These are phyloP conservation scores for Quambalaria eucalypti DNA, from an alignment of 1,284 basidiomycete genomes.

Conservation along the genomic window DNA sequence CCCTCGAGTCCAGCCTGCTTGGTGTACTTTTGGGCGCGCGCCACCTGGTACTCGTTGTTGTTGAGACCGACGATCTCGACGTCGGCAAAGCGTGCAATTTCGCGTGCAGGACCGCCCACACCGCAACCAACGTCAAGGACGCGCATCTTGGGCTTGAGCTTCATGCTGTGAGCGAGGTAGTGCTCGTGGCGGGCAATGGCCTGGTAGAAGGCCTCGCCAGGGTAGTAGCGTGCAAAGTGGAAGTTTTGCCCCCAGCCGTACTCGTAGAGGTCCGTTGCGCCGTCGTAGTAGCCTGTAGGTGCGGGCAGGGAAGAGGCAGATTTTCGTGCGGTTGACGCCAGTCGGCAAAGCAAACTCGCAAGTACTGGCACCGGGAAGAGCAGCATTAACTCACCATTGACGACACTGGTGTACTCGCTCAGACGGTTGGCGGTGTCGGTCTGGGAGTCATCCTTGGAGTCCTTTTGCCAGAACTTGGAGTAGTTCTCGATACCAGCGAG, in stretches of 20 bases:
- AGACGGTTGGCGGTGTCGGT: constrained; percentile 67
- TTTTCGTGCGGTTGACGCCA: neutral
- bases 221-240: constrained; percentile 97
- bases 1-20: constrained; percentile 65
- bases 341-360: neutral
- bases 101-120: constrained; percentile 90
- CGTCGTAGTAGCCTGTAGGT: constrained; percentile 94
- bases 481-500: constrained; percentile 79
- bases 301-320: neutral
- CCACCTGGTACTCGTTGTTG: constrained; percentile 94
- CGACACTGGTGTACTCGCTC: constrained; percentile 80
- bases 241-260: constrained; percentile 89
- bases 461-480: constrained; percentile 86
- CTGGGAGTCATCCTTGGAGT: constrained; percentile 63
- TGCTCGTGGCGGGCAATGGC: constrained; percentile 91
- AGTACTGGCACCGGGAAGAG: neutral
- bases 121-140: constrained; percentile 98
- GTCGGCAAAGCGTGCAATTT: constrained; percentile 86
- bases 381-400: constrained; percentile 65
- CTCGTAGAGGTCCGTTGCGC: constrained; percentile 92
- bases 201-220: constrained; percentile 77
- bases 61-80: constrained; percentile 79
- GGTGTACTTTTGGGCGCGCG: constrained; percentile 76
- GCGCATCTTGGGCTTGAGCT: constrained; percentile 69
- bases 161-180: constrained; percentile 66